phyloP scores from a whole-genome alignment of 2,329 filamentous ascomycete species.

The Volutella citrinella region DNA sequence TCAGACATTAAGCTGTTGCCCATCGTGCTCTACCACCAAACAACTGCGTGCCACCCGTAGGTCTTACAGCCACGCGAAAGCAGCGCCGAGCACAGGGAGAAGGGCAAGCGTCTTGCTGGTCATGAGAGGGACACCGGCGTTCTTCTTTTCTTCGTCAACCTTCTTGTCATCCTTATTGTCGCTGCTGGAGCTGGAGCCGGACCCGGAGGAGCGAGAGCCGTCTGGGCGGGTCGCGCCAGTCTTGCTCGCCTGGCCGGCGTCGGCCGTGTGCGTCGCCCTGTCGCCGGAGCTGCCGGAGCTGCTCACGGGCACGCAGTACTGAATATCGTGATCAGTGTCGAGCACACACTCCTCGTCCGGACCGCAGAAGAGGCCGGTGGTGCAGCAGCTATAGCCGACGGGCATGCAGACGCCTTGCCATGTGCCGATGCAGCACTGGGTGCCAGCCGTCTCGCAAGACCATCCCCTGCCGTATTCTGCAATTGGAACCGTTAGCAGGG shows the following conservation, averaged over 20 bases:
- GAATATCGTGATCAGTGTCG: constrained; percentile 1
- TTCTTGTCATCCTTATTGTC: background rate
- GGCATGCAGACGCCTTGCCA: constrained; percentile 17
- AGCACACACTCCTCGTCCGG: constrained; percentile 12
- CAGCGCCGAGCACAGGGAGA: constrained; percentile 5
- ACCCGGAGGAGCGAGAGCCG: too few species aligned
- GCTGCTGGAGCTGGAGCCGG: too few species aligned
- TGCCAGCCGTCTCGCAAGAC: constrained; percentile 8
- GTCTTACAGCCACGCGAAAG: constrained; percentile 8
- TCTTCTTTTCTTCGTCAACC: constrained; percentile 3
- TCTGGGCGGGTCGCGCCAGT: constrained; percentile 1
- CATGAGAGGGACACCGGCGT: background rate
- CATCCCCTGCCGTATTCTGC: constrained; percentile 10
- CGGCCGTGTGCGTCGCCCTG: constrained; percentile 5
- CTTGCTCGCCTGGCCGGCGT: constrained; percentile 7
- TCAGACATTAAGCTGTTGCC: too few species aligned
- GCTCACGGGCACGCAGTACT: constrained; percentile 8
- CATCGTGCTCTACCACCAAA: background rate
- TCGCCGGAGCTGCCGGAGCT: constrained; percentile 1
- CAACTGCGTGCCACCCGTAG: background rate
- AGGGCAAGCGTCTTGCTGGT: constrained; percentile 5
- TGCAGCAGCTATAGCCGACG: constrained; percentile 13
- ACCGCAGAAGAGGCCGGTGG: constrained; percentile 16
- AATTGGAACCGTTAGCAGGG: background rate
- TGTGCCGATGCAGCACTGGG: constrained; percentile 15